Percentiles rank a stretch among this genome's conserved stretches.
Evolutionary conservation across 2,329 filamentous ascomycete species (phyloP).

Genomic region (Cytospora chrysosperma): DNA sequence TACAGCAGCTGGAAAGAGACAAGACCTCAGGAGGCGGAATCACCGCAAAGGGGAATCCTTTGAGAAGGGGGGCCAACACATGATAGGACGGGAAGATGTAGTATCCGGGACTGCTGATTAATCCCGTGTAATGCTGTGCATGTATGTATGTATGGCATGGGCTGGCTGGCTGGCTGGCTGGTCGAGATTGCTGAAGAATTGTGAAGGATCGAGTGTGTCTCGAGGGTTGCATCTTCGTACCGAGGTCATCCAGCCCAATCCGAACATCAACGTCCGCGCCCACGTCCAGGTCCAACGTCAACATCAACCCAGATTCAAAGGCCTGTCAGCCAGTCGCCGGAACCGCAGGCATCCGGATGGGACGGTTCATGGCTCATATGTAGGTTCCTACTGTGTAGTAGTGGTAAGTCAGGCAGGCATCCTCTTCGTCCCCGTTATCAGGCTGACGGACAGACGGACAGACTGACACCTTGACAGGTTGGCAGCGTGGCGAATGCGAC

Average conservation of each 20-base stretch:
- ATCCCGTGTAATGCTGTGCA: not conserved
- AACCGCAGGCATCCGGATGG: conserved; percentile 5
- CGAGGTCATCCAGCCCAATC: not conserved
- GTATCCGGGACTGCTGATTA: not conserved
- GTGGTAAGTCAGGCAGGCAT: not conserved
- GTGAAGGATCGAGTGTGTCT: not conserved
- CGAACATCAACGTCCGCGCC: not conserved
- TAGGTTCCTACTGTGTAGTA: no score
- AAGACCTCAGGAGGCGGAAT: not conserved
- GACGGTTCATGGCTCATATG: conserved; percentile 3
- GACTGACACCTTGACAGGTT: no score
- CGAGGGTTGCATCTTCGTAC: not conserved
- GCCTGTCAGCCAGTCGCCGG: not conserved
- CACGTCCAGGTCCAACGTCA: not conserved
- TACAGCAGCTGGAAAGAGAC: not conserved
- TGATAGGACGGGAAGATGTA: not conserved
- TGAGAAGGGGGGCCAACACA: not conserved
- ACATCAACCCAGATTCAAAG: not conserved
- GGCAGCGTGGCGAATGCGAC: no score
- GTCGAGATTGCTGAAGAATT: not conserved
- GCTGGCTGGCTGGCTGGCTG: no score
- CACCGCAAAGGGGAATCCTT: not conserved
- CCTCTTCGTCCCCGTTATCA: not conserved
- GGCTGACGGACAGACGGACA: no score
- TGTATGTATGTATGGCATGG: not conserved